Conservation (phyloP, 768 basidiomycete genomes). For the Austroboletus festivus region DNA sequence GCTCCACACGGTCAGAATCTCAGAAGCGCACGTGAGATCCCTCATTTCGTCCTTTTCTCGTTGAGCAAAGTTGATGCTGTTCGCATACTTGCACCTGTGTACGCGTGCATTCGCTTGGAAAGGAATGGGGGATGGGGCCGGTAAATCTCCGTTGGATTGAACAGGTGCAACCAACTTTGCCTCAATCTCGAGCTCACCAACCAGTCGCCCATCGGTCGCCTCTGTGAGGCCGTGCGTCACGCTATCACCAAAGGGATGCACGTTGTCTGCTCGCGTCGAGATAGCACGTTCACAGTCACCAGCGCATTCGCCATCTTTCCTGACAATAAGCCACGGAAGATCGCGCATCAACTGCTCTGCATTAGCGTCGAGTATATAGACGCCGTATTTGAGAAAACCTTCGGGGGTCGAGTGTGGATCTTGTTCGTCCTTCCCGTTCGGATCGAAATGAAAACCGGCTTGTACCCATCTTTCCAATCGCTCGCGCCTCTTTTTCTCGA, state of each 20-base stretch:
- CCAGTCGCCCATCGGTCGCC: constrained; percentile 28
- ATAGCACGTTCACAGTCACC: constrained; percentile 18
- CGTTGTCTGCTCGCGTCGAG: neutral
- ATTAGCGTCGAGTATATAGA: constrained; percentile 31
- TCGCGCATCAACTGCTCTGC: constrained; percentile 26
- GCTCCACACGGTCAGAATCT: constrained; percentile 56
- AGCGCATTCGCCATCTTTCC: constrained; percentile 25
- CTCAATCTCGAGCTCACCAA: constrained; percentile 24
- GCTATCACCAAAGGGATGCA: neutral
- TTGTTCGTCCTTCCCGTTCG: constrained; percentile 9
- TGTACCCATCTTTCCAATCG: constrained; percentile 30
- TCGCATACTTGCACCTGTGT: constrained; percentile 35
- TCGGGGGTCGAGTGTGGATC: constrained; percentile 23
- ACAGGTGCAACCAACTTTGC: constrained; percentile 5
- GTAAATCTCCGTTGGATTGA: neutral
- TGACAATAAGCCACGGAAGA: constrained; percentile 28
- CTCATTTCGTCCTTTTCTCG: constrained; percentile 90
- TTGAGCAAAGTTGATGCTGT: constrained; percentile 78
- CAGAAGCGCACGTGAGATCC: constrained; percentile 77
- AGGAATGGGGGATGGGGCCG: neutral
- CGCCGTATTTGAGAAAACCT: constrained; percentile 30
- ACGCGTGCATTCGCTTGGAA: constrained; percentile 12
- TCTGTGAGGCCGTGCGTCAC: constrained; percentile 28
- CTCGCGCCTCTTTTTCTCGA: constrained; percentile 56
- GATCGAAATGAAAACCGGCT: constrained; percentile 11